phyloP scores from a whole-genome alignment of 1,139 yeast species.

The Casaregolazyma lundiana region DNA sequence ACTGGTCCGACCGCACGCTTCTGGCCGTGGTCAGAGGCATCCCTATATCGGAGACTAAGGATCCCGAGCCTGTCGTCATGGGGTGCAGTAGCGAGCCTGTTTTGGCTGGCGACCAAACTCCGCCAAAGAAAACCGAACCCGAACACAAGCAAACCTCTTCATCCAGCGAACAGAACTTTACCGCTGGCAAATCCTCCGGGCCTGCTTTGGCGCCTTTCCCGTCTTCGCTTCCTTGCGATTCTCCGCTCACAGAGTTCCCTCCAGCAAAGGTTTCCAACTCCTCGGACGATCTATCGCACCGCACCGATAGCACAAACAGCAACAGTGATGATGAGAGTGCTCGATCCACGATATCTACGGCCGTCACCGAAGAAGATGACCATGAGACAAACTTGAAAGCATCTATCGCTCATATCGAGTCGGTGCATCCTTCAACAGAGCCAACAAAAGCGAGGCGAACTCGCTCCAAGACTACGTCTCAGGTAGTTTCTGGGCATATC shows the following conservation, averaged over 20 bases:
- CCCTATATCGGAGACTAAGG: conserved; percentile 21
- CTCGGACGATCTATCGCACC: conserved; percentile 3
- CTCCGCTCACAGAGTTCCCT: conserved; percentile 4
- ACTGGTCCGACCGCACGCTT: conserved; percentile 71
- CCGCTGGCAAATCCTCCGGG: not conserved
- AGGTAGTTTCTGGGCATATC: conserved; percentile 3
- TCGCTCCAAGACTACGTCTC: conserved; percentile 18
- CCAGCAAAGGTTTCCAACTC: conserved; percentile 3
- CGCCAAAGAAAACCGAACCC: not conserved
- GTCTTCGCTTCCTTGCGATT: conserved; percentile 6
- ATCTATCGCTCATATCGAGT: conserved; percentile 9
- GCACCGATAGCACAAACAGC: conserved; percentile 7
- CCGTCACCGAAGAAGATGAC: conserved; percentile 8
- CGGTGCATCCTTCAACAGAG: not conserved
- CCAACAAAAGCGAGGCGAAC: conserved; percentile 3
- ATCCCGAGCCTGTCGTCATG: conserved; percentile 3
- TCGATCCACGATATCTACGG: conserved; percentile 7
- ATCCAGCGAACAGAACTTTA: not conserved
- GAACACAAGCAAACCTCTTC: not conserved
- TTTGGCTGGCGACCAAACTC: not conserved
- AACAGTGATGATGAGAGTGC: conserved; percentile 7
- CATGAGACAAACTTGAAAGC: conserved; percentile 9
- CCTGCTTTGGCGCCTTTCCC: conserved; percentile 3
- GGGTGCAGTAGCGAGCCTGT: too few species aligned
- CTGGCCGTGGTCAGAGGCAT: conserved; percentile 45